Evolutionary conservation across 306 rosid genomes (phyloP).

Genomic region (Trifolium subterraneum): DNA sequence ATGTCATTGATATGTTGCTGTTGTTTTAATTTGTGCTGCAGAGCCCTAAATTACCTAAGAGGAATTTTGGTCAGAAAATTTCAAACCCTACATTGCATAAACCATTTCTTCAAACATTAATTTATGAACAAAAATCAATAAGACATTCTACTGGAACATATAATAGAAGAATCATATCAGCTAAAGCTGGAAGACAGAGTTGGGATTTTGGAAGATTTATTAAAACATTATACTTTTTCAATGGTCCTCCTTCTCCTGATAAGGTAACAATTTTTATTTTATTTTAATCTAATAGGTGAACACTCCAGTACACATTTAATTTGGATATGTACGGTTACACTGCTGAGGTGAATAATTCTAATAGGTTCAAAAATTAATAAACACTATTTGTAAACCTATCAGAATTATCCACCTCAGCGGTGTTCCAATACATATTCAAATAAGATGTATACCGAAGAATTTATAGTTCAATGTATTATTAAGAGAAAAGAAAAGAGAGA

Average conservation of each 20-base stretch:
- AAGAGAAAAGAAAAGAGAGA: not conserved
- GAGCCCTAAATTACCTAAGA: slow-evolving; percentile 62
- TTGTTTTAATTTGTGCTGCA: slow-evolving; percentile 43
- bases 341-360: too few relatives aligned
- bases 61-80: slow-evolving; percentile 43
- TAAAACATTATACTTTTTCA: slow-evolving; percentile 77
- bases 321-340: too few relatives aligned
- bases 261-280: slow-evolving; percentile 58
- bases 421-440: too few relatives aligned
- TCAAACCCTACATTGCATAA: slow-evolving; percentile 62
- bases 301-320: too few relatives aligned
- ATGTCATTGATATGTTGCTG: not conserved
- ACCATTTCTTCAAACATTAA: slow-evolving; percentile 72
- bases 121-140: slow-evolving; percentile 43
- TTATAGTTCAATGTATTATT: not conserved
- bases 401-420: too few relatives aligned
- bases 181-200: slow-evolving; percentile 65
- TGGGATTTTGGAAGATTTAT: slow-evolving; percentile 91
- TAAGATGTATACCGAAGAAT: too few relatives aligned
- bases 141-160: slow-evolving; percentile 46
- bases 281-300: not conserved
- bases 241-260: slow-evolving; percentile 82
- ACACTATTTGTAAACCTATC: too few relatives aligned
- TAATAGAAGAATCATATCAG: slow-evolving; percentile 51
- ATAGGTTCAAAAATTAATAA: too few relatives aligned